These are phyloP conservation scores for Coriaria nepalensis DNA, from an alignment of 306 rosid species.

Conservation along the genomic window DNA sequence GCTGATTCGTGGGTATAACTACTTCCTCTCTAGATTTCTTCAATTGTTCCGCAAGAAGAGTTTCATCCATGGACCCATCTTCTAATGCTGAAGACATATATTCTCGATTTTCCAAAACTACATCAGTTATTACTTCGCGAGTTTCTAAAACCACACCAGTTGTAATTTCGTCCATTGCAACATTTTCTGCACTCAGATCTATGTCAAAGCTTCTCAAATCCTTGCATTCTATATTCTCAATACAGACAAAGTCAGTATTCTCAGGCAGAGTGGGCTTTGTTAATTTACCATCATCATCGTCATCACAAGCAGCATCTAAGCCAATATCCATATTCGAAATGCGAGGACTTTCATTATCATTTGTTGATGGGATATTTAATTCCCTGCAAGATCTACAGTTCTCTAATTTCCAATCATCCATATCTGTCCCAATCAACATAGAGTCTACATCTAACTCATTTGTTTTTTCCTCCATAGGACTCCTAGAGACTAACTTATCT, in stretches of 20 bases:
- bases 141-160: conserved; percentile 20
- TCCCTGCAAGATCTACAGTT: conserved; percentile 10
- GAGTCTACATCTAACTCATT: conserved; percentile 13
- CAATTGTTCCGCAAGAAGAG: conserved; percentile 14
- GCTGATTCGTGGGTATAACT: conserved; percentile 17
- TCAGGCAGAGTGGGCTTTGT: conserved; percentile 14
- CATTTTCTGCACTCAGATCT: conserved; percentile 15
- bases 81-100: conserved; percentile 7
- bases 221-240: conserved; percentile 12
- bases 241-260: conserved; percentile 15
- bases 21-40: conserved; percentile 17
- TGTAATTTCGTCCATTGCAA: conserved; percentile 9
- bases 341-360: conserved; percentile 9
- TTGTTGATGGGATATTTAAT: conserved; percentile 15
- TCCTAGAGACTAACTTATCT: conserved; percentile 12
- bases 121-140: too few species aligned
- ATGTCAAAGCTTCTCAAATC: conserved; percentile 16
- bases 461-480: conserved; percentile 13
- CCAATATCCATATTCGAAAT: conserved; percentile 8
- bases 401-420: conserved; percentile 13
- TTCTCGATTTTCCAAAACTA: too few species aligned
- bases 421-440: conserved; percentile 13
- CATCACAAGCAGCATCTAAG: conserved; percentile 9
- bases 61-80: conserved; percentile 14
- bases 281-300: conserved; percentile 16